phyloP scores from a whole-genome alignment of 345 rosid species.

The Durio zibethinus region DNA sequence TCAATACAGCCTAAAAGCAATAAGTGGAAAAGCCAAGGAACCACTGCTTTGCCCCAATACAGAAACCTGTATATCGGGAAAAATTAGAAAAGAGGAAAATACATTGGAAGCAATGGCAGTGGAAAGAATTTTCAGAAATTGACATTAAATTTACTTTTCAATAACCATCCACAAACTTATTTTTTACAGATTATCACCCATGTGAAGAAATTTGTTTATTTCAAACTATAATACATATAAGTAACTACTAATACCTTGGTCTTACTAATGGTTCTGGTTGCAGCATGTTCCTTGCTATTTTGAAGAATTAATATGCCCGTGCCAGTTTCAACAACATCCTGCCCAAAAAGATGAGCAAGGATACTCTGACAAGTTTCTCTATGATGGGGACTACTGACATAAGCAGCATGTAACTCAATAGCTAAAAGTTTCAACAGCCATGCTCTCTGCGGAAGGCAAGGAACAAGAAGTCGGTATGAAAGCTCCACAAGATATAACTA shows the following conservation, averaged over 20 bases:
- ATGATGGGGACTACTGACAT: conserved; percentile 51
- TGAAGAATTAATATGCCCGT: conserved; percentile 38
- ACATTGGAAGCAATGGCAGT: neutral
- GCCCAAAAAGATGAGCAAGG: conserved; percentile 81
- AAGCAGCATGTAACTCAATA: conserved; percentile 75
- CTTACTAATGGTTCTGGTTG: conserved; percentile 57
- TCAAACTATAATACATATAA: neutral
- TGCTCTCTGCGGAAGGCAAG: conserved; percentile 58
- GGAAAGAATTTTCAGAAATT: conserved; percentile 3
- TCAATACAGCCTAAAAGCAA: neutral
- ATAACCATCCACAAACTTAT: neutral
- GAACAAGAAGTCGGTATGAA: conserved; percentile 8
- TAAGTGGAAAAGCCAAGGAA: neutral
- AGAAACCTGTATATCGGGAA: neutral
- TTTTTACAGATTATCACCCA: neutral
- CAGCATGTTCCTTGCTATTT: conserved; percentile 44
- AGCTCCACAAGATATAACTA: neutral
- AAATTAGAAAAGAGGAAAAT: neutral
- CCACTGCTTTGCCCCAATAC: neutral
- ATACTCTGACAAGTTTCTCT: conserved; percentile 69
- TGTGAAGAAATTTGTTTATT: neutral
- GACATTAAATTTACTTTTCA: neutral
- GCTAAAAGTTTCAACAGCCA: conserved; percentile 95
- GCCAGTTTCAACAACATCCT: conserved; percentile 40
- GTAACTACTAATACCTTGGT: conserved; percentile 56